These are phyloP conservation scores for Brassica incana DNA, from an alignment of 345 rosid genomes.

Conservation along the genomic window DNA sequence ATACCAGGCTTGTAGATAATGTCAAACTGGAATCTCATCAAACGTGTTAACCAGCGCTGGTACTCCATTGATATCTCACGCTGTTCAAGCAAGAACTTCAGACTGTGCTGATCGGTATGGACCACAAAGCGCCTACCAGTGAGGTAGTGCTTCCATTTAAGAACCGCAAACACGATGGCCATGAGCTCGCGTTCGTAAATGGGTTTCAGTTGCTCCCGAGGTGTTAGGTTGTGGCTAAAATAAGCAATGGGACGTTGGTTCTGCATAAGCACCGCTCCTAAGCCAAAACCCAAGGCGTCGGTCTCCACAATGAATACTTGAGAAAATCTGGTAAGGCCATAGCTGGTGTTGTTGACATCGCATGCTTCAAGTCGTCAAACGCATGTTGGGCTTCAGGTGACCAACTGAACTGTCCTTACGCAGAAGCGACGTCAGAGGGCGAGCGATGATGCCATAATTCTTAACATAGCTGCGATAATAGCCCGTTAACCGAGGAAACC, in stretches of 20 bases:
- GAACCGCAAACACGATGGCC: background rate
- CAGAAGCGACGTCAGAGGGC: background rate
- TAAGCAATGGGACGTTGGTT: background rate
- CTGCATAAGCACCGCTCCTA: background rate
- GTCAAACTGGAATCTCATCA: background rate
- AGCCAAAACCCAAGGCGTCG: background rate
- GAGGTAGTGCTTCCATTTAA: background rate
- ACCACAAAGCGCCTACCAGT: background rate
- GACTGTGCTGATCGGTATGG: background rate
- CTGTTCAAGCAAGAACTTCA: background rate
- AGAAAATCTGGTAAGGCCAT: background rate
- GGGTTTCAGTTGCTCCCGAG: background rate
- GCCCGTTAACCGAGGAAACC: background rate
- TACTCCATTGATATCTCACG: background rate
- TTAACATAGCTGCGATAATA: background rate
- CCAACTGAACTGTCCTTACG: background rate
- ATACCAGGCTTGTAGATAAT: background rate
- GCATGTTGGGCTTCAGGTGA: background rate
- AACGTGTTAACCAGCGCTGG: background rate
- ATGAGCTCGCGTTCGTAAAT: background rate
- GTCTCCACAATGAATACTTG: background rate
- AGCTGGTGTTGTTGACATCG: background rate
- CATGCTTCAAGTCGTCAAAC: background rate
- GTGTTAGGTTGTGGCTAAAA: background rate
- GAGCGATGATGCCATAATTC: background rate